Percentiles rank a stretch among this genome's conserved stretches.
These are phyloP conservation scores for Pleurotus pulmonarius DNA, from an alignment of 768 basidiomycete species.

Conservation along the genomic window DNA sequence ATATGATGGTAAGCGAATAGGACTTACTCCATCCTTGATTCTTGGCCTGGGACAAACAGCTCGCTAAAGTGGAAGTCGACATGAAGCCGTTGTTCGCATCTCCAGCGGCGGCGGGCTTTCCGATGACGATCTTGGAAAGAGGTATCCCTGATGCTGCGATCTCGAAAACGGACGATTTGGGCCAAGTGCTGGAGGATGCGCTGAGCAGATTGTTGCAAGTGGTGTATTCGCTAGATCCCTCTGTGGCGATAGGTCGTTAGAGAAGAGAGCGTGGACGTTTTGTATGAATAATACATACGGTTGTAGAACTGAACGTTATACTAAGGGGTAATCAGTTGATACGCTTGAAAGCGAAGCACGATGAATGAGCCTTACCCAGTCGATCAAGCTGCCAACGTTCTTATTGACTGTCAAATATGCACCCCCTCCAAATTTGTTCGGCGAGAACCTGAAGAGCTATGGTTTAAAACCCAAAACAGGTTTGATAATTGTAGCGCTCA, in stretches of 20 bases:
- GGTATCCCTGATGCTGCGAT: conserved; percentile 41
- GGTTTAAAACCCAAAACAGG: background rate
- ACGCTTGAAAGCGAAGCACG: conserved; percentile 15
- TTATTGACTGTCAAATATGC: conserved; percentile 55
- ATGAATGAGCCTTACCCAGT: conserved; percentile 35
- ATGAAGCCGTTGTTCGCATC: conserved; percentile 41
- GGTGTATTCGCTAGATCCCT: conserved; percentile 40
- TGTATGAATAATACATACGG: conserved; percentile 25
- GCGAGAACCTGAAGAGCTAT: conserved; percentile 33
- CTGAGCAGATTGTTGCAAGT: conserved; percentile 38
- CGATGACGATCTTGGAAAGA: conserved; percentile 53
- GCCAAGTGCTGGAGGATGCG: conserved; percentile 36
- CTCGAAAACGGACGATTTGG: conserved; percentile 40
- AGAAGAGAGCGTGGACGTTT: background rate
- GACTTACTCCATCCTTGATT: conserved; percentile 5
- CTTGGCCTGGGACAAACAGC: conserved; percentile 17
- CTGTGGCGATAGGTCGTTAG: conserved; percentile 16
- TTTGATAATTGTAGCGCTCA: conserved; percentile 9
- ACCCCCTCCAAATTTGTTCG: conserved; percentile 38
- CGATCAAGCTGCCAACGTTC: conserved; percentile 55
- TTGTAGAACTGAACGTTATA: conserved; percentile 52
- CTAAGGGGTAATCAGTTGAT: background rate
- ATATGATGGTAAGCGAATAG: background rate
- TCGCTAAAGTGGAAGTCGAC: conserved; percentile 13
- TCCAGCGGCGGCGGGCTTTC: conserved; percentile 42